Percentiles rank a stretch among this genome's conserved stretches.
Conservation (phyloP, 768 basidiomycete genomes). For the Leccinum rimulosum region DNA sequence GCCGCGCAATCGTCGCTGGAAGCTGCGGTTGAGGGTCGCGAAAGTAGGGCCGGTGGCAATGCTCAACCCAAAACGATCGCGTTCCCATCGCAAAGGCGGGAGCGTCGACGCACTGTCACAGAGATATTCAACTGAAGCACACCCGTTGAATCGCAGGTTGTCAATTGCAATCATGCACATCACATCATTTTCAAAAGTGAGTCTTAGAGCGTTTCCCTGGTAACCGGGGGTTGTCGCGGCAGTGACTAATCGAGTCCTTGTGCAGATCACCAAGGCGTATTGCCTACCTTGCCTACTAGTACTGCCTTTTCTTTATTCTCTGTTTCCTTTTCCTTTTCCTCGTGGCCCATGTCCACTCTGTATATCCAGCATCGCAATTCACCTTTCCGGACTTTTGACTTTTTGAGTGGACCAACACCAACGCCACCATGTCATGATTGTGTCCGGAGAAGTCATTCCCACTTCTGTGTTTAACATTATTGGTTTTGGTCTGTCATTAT, state of each 20-base stretch:
- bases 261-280: conserved; percentile 20
- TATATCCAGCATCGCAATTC: not conserved
- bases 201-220: conserved; percentile 1
- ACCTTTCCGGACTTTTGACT: conserved; percentile 11
- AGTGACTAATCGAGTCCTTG: not conserved
- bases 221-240: not conserved
- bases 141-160: conserved; percentile 2
- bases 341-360: not conserved
- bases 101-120: conserved; percentile 50
- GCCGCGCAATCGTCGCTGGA: conserved; percentile 49
- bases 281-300: not conserved
- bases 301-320: conserved; percentile 1
- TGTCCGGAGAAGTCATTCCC: conserved; percentile 3
- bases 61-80: conserved; percentile 39
- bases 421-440: conserved; percentile 8
- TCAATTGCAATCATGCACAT: conserved; percentile 8
- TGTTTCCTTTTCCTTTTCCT: not conserved
- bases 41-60: conserved; percentile 26
- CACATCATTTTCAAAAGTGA: conserved; percentile 17
- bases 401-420: conserved; percentile 17
- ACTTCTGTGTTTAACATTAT: conserved; percentile 33
- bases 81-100: conserved; percentile 33
- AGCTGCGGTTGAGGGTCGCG: conserved; percentile 27
- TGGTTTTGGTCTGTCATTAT: conserved; percentile 20
- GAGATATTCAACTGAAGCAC: conserved; percentile 40